Conservation (phyloP, 331 rosid genomes). For the Prunus yedoensis region DNA sequence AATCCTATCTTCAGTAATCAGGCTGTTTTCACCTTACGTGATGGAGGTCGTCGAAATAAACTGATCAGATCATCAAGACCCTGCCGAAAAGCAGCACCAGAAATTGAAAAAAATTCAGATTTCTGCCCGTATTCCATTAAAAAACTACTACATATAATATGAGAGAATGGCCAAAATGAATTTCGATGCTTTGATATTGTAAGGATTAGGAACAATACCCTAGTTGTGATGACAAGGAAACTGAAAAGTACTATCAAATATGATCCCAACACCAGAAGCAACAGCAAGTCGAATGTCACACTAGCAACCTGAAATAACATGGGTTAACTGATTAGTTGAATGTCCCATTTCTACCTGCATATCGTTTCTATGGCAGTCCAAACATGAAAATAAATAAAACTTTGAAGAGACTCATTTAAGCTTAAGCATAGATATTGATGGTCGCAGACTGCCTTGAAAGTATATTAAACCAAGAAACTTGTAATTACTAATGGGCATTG, state of each 20-base stretch:
- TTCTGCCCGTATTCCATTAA: neutral
- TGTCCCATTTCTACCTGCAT: neutral
- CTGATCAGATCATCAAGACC: conserved; percentile 98
- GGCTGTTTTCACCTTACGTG: conserved; percentile 90
- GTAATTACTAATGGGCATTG: neutral
- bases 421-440: neutral
- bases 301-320: conserved; percentile 79
- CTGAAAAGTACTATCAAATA: conserved; percentile 91
- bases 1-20: conserved; percentile 34
- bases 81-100: conserved; percentile 45
- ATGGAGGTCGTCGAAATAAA: conserved; percentile 88
- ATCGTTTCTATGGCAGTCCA: neutral
- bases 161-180: neutral
- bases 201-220: conserved; percentile 54
- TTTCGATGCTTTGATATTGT: neutral
- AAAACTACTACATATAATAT: neutral
- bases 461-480: too few species aligned
- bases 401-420: neutral
- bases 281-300: conserved; percentile 90
- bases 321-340: conserved; percentile 16
- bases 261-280: conserved; percentile 92
- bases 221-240: conserved; percentile 92
- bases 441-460: neutral
- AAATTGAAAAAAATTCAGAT: neutral
- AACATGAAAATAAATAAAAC: neutral